Conservation (phyloP, 345 rosid species). For the Moricandia arvensis region DNA sequence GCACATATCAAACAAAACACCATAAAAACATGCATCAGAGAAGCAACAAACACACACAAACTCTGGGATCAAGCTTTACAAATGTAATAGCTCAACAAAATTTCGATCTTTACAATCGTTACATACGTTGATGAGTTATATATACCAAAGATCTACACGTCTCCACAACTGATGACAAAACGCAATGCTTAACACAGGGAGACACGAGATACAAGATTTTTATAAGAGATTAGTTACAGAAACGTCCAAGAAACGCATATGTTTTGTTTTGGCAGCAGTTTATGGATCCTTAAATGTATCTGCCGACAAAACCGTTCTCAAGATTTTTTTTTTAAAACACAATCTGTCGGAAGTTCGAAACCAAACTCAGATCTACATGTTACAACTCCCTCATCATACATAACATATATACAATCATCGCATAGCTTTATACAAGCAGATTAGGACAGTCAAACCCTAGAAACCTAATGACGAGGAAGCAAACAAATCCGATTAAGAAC, state of each 20-base stretch:
- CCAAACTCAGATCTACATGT: conserved; percentile 32
- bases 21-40: background rate
- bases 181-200: conserved; percentile 22
- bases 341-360: background rate
- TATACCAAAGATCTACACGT: conserved; percentile 17
- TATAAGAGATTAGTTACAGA: conserved; percentile 19
- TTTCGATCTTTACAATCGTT: background rate
- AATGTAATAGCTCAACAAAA: background rate
- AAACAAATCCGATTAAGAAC: background rate
- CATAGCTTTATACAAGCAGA: background rate
- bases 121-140: background rate
- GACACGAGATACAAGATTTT: background rate
- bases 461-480: conserved; percentile 3
- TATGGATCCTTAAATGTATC: conserved; percentile 19
- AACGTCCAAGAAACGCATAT: conserved; percentile 34
- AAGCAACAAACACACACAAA: background rate
- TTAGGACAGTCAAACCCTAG: conserved; percentile 8
- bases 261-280: background rate
- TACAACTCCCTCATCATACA: background rate
- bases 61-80: background rate
- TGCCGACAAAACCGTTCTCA: conserved; percentile 25
- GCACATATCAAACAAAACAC: conserved; percentile 9
- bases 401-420: too few relatives aligned
- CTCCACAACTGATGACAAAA: conserved; percentile 3
- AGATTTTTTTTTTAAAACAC: background rate